phyloP scores from a whole-genome alignment of 345 rosid species.

The Sonneratia alba region DNA sequence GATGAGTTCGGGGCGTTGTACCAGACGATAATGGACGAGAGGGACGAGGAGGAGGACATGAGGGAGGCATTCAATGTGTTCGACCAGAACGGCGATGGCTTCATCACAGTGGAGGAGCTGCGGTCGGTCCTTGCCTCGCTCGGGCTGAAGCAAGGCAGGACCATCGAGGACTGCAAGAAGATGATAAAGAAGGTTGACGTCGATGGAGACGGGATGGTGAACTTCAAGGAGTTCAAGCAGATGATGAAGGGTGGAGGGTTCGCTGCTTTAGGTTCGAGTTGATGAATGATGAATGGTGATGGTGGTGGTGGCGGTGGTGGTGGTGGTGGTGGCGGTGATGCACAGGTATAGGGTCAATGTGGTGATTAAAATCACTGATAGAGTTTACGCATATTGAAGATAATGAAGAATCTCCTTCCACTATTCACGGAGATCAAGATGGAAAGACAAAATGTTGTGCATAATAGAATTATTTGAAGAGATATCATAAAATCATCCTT shows the following conservation, averaged over 20 bases:
- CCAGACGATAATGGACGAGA: constrained; percentile 68
- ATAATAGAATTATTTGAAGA: no score
- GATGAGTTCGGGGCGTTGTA: constrained; percentile 75
- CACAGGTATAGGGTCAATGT: no score
- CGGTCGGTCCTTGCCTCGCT: constrained; percentile 62
- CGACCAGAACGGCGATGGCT: constrained; percentile 84
- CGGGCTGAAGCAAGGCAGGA: constrained; percentile 77
- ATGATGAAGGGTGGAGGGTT: constrained; percentile 93
- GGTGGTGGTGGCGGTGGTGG: no score
- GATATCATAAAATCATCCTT: no score
- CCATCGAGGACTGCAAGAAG: constrained; percentile 68
- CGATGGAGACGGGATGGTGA: constrained; percentile 96
- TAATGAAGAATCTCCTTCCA: no score
- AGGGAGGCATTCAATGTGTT: constrained; percentile 80
- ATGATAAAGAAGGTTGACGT: constrained; percentile 88
- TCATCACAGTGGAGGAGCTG: constrained; percentile 78
- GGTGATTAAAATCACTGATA: no score
- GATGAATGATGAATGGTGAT: constrained; percentile 4
- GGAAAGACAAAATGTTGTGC: no score
- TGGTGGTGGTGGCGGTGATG: no score
- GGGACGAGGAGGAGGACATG: constrained; percentile 76
- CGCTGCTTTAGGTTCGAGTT: constrained; percentile 53
- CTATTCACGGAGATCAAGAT: no score
- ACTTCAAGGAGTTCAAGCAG: constrained; percentile 74
- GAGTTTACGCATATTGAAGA: no score